Conservation (phyloP, 352 stramenopile genomes). For the Pythium phragmiticola region DNA sequence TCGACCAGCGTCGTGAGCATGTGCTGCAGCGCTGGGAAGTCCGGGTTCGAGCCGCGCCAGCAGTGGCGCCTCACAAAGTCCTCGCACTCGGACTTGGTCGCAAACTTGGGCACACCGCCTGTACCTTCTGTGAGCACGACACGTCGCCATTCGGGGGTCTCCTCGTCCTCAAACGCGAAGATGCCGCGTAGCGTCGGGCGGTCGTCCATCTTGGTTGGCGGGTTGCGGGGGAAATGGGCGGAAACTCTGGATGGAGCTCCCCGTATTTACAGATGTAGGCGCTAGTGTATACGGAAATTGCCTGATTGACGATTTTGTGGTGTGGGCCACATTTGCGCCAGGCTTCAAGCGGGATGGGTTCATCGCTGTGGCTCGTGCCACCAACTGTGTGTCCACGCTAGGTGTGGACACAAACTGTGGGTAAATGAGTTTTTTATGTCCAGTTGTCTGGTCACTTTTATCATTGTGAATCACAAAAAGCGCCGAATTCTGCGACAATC, state of each 20-base stretch:
- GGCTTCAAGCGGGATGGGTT: conserved; percentile 3
- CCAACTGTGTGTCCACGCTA: not conserved
- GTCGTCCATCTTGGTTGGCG: conserved; percentile 20
- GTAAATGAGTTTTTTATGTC: not conserved
- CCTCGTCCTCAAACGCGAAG: conserved; percentile 87
- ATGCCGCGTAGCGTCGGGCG: conserved; percentile 72
- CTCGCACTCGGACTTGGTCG: conserved; percentile 85
- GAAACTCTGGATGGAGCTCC: not conserved
- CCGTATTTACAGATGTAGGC: conserved; percentile 10
- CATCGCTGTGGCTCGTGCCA: conserved; percentile 3
- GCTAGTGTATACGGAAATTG: not conserved
- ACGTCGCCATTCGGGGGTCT: conserved; percentile 74
- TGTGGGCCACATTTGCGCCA: conserved; percentile 2
- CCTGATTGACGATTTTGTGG: not conserved
- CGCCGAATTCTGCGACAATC: conserved; percentile 5
- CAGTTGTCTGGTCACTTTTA: conserved; percentile 4
- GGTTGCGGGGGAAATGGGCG: not conserved
- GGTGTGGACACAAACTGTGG: not conserved
- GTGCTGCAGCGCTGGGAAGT: conserved; percentile 90
- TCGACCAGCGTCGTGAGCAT: conserved; percentile 91
- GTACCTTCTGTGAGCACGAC: conserved; percentile 65
- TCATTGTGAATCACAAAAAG: not conserved
- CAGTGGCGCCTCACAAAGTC: conserved; percentile 88
- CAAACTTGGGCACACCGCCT: conserved; percentile 84
- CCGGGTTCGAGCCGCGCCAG: conserved; percentile 85